Evolutionary conservation across 1,284 basidiomycete species (phyloP).

Genomic region (Malassezia globosa): DNA sequence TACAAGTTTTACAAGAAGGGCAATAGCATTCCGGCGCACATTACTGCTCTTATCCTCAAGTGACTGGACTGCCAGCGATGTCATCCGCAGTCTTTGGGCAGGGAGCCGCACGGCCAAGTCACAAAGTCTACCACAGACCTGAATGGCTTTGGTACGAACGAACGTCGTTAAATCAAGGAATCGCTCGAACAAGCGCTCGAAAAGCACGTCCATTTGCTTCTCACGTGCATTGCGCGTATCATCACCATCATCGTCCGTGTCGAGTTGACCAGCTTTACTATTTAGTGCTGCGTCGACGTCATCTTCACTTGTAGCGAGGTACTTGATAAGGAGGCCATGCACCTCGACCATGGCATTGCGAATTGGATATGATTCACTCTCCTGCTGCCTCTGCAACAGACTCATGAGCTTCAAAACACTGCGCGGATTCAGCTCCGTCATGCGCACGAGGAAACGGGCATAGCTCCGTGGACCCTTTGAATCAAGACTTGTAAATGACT

Average conservation of each 20-base stretch:
- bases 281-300: conserved; percentile 14
- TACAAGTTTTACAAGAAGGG: conserved; percentile 65
- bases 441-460: conserved; percentile 69
- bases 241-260: conserved; percentile 24
- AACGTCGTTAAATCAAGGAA: conserved; percentile 80
- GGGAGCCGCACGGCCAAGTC: conserved; percentile 71
- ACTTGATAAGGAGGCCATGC: conserved; percentile 43
- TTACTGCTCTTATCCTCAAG: conserved; percentile 81
- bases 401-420: conserved; percentile 79
- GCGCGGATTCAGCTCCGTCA: conserved; percentile 73
- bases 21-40: conserved; percentile 74
- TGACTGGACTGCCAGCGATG: conserved; percentile 63
- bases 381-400: conserved; percentile 70
- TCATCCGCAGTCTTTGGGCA: conserved; percentile 67
- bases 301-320: conserved; percentile 46
- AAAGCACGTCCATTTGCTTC: conserved; percentile 73
- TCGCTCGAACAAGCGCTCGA: conserved; percentile 71
- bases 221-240: conserved; percentile 52
- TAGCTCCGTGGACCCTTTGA: conserved; percentile 77
- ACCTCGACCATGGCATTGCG: conserved; percentile 53
- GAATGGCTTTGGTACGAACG: conserved; percentile 76
- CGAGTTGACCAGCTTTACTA: too few species aligned
- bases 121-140: conserved; percentile 60
- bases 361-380: conserved; percentile 95
- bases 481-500: conserved; percentile 68